A percentile compares a stretch with the other conserved stretches of the same genome.
phyloP scores from a whole-genome alignment of 495 filamentous ascomycete genomes.

The Penicillium pulvis region DNA sequence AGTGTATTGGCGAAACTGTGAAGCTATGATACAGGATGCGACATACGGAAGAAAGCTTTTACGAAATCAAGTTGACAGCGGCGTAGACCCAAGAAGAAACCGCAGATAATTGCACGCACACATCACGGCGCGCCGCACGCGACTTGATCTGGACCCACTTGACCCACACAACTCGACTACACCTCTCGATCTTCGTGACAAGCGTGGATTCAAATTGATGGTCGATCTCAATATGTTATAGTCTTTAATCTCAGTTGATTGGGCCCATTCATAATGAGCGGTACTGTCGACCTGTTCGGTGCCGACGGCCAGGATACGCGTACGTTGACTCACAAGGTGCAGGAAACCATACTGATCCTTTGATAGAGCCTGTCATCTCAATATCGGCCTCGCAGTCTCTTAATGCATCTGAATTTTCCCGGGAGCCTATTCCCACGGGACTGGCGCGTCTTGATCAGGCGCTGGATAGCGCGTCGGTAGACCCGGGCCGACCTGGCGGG shows the following conservation, averaged over 20 bases:
- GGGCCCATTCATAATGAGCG: constrained; percentile 21
- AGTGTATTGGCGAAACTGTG: background rate
- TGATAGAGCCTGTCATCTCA: constrained; percentile 67
- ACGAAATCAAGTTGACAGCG: background rate
- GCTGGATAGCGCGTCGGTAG: constrained; percentile 31
- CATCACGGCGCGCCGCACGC: background rate
- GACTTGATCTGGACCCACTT: constrained; percentile 2
- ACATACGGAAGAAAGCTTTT: background rate
- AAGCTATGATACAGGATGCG: background rate
- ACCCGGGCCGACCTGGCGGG: constrained; percentile 31
- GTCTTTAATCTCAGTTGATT: background rate
- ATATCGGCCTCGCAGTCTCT: constrained; percentile 86
- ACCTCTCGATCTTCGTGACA: constrained; percentile 1
- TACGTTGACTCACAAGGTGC: constrained; percentile 16
- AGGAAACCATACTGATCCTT: background rate
- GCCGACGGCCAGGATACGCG: constrained; percentile 33
- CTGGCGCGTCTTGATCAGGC: constrained; percentile 61
- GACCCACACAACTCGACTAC: constrained; percentile 7
- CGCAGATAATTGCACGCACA: background rate
- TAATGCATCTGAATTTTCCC: constrained; percentile 55
- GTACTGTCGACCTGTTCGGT: constrained; percentile 35
- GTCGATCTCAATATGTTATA: background rate
- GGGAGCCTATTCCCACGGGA: constrained; percentile 65
- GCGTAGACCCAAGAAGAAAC: background rate
- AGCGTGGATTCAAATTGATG: background rate